phyloP scores from a whole-genome alignment of 306 rosid genomes.

The Trifolium dubium region DNA sequence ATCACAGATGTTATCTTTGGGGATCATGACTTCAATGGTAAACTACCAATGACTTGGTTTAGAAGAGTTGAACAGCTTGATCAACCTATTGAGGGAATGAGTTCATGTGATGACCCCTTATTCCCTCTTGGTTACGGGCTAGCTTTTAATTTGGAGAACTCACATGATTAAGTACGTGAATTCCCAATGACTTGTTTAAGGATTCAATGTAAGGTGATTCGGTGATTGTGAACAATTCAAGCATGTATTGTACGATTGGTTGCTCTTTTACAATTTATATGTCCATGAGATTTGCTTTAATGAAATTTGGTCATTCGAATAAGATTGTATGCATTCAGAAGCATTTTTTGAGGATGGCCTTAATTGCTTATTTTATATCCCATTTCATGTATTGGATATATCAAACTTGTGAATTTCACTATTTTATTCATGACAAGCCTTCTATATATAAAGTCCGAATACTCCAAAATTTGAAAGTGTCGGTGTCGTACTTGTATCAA shows the following conservation, averaged over 20 bases:
- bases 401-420: not conserved
- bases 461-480: too few relatives aligned
- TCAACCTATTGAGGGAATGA: conserved; percentile 42
- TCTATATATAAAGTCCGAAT: too few relatives aligned
- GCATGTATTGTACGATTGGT: not conserved
- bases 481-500: too few relatives aligned
- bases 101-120: conserved; percentile 61
- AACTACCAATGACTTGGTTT: conserved; percentile 81
- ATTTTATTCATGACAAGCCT: not conserved
- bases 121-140: conserved; percentile 70
- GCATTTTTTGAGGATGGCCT: not conserved
- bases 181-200: not conserved
- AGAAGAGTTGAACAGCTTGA: conserved; percentile 57
- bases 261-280: not conserved
- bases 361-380: not conserved
- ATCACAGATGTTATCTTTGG: conserved; percentile 82
- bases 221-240: not conserved
- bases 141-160: conserved; percentile 38
- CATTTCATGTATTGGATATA: not conserved
- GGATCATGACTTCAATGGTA: conserved; percentile 69
- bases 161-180: conserved; percentile 6
- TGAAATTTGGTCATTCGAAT: not conserved
- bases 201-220: conserved; percentile 7
- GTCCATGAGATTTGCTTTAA: not conserved
- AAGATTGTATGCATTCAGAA: not conserved